Conservation (phyloP, 805 yeast genomes). For the Wickerhamiella galacta region DNA sequence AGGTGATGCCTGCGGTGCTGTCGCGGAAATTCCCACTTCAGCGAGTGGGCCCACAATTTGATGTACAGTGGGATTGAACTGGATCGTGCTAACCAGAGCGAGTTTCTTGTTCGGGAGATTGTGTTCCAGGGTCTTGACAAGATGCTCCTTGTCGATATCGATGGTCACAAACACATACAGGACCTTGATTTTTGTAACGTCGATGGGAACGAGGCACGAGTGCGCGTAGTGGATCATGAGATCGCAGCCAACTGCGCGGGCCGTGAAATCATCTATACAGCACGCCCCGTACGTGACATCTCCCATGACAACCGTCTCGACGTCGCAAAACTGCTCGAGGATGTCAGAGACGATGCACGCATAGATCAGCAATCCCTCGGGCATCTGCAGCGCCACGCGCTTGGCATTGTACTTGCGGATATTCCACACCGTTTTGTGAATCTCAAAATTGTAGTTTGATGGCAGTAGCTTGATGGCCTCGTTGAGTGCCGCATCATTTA, state of each 20-base stretch:
- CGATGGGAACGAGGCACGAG: constrained; percentile 90
- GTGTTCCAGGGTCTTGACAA: constrained; percentile 54
- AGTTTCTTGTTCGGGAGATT: constrained; percentile 56
- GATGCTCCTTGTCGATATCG: constrained; percentile 66
- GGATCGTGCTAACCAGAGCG: constrained; percentile 90
- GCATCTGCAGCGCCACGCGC: constrained; percentile 90
- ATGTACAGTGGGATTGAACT: constrained; percentile 89
- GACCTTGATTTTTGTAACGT: constrained; percentile 76
- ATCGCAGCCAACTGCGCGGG: constrained; percentile 83
- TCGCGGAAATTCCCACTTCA: constrained; percentile 35
- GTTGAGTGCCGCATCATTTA: constrained; percentile 65
- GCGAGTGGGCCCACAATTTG: constrained; percentile 38
- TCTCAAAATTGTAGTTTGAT: constrained; percentile 84
- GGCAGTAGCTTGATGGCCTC: constrained; percentile 72
- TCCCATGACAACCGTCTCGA: constrained; percentile 89
- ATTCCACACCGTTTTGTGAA: constrained; percentile 92
- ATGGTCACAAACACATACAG: constrained; percentile 93
- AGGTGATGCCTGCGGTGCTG: constrained; percentile 86
- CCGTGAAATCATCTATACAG: constrained; percentile 93
- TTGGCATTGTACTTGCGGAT: constrained; percentile 56
- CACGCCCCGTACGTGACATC: constrained; percentile 98
- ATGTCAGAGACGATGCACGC: constrained; percentile 84
- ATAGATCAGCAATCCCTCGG: constrained; percentile 84
- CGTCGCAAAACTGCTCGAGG: constrained; percentile 73
- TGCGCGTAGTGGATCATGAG: constrained; percentile 94